phyloP scores from a whole-genome alignment of 2,329 filamentous ascomycete species.

The Aspergillus latus region DNA sequence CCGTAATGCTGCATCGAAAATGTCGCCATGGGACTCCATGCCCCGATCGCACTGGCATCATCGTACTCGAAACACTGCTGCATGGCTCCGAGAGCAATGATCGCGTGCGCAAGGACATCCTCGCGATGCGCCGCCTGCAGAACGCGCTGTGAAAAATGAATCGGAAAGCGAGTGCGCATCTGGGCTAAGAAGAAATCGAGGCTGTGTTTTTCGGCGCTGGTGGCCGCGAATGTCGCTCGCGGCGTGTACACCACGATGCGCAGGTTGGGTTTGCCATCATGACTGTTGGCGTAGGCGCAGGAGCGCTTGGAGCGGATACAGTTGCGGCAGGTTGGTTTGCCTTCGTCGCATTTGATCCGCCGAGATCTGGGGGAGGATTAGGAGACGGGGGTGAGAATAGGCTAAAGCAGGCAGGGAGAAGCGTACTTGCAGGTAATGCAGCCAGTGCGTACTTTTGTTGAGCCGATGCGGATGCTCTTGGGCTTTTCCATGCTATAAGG shows the following conservation, averaged over 20 bases:
- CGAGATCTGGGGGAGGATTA: constrained; percentile 5
- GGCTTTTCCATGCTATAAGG: background rate
- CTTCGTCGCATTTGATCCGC: constrained; percentile 16
- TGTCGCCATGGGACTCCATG: constrained; percentile 7
- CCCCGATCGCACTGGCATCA: background rate
- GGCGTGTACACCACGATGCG: constrained; percentile 8
- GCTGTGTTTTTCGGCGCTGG: constrained; percentile 1
- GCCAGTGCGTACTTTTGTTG: constrained; percentile 13
- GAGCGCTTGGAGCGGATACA: constrained; percentile 9
- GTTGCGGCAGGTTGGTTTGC: constrained; percentile 11
- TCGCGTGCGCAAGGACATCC: constrained; percentile 1
- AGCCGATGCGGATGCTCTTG: constrained; percentile 2
- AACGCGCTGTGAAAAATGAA: background rate
- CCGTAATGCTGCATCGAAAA: constrained; percentile 13
- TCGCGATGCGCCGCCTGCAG: constrained; percentile 6
- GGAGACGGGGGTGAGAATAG: too few species aligned
- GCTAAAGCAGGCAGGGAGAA: background rate
- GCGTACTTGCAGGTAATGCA: constrained; percentile 14
- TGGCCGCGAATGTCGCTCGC: background rate
- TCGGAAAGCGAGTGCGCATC: constrained; percentile 6
- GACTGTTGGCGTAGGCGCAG: background rate
- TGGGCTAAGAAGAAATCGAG: constrained; percentile 6
- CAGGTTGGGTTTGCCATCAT: background rate
- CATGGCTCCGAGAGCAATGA: constrained; percentile 7
- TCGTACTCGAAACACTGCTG: constrained; percentile 8